Base-by-base conservation (phyloP, 2,329 filamentous ascomycete species). In the Ascomycota sp. region DNA sequence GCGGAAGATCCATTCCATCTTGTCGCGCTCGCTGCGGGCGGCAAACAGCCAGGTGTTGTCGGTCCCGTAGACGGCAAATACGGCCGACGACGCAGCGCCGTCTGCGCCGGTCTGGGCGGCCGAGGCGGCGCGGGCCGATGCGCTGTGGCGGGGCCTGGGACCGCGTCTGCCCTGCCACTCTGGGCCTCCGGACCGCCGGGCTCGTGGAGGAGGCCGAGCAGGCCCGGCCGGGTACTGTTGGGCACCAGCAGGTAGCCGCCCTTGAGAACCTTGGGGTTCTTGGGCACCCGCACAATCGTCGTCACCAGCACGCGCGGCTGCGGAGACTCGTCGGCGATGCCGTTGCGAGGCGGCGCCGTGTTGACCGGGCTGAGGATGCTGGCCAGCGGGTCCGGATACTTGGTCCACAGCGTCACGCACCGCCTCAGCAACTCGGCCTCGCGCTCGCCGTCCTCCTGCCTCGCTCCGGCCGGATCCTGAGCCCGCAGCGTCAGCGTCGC, bases 31-130 rank as follows among this genome's bases (percentile, higher is more conserved):
- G 43, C 73, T 86, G 34, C 83, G 66, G 17, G 83, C 80, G 10
- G 83, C 81, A 51, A 98, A 95, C 25, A 98, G 62, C 68, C 85
- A 98, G 21, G 85, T 93, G 52, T 94, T 94, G 50, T 89, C 78
- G 35, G 77, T 80, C 25, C 81, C 86, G 47, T 95, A 98, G 30
- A 98, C 70, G 9, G 89, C 89, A 62, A 93, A 98, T 25, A 95
- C 79, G 39, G 78, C 76, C 4, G 71, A 23, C 21, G 21, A 23
- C 21, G 21, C 7, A 10, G 7, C 10, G 9, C 56, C 55, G 7
- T 52, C 52, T 13, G 45, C 52, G 19, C 61, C 63, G 2, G 58
- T 62, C 63, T 64, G 66, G 30, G 69, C 59, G 9, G 62, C 61
- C 22, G 65, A 66, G 34, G 68, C 62, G 28, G 65, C 48, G 19